Evolutionary conservation across 768 basidiomycete species (phyloP).

Genomic region (Baorangia bicolor): DNA sequence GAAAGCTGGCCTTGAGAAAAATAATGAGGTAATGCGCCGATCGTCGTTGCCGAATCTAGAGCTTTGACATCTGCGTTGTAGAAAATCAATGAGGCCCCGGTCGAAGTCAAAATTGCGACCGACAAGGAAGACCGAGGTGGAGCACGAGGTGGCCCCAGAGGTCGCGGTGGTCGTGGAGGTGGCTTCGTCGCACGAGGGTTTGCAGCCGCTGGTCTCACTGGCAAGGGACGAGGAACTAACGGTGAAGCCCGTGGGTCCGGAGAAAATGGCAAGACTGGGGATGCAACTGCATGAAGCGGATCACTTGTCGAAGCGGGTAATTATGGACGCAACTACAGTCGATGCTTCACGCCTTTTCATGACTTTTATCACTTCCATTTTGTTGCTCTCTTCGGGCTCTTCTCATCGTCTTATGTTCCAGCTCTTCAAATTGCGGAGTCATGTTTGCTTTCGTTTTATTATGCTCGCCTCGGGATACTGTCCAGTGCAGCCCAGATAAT

Average conservation of each 20-base stretch:
- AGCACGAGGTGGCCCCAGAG: constrained; percentile 52
- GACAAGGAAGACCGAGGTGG: constrained; percentile 47
- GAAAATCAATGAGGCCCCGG: constrained; percentile 66
- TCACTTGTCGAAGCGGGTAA: constrained; percentile 17
- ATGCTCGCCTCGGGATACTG: constrained; percentile 21
- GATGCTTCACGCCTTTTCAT: constrained; percentile 20
- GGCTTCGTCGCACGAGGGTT: constrained; percentile 63
- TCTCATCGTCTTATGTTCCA: constrained; percentile 11
- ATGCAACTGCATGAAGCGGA: constrained; percentile 23
- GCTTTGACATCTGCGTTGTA: constrained; percentile 29
- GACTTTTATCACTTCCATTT: constrained; percentile 12
- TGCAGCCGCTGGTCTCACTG: constrained; percentile 65
- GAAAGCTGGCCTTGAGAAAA: constrained; percentile 74
- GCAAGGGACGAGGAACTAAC: constrained; percentile 31
- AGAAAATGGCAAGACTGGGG: constrained; percentile 29
- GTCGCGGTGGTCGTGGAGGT: constrained; percentile 47
- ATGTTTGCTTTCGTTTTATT: constrained; percentile 21
- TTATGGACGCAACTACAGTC: constrained; percentile 13
- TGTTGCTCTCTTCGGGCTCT: constrained; percentile 8
- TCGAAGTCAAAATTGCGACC: constrained; percentile 73
- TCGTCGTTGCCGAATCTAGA: not conserved
- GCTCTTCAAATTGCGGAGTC: constrained; percentile 21
- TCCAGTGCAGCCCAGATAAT: constrained; percentile 17
- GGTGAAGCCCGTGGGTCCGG: constrained; percentile 30
- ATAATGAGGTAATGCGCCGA: constrained; percentile 55